Percentiles rank a stretch among this genome's conserved stretches.
These are phyloP conservation scores for Hypoxylon sp. DNA, from an alignment of 2,329 filamentous ascomycete species.

Conservation along the genomic window DNA sequence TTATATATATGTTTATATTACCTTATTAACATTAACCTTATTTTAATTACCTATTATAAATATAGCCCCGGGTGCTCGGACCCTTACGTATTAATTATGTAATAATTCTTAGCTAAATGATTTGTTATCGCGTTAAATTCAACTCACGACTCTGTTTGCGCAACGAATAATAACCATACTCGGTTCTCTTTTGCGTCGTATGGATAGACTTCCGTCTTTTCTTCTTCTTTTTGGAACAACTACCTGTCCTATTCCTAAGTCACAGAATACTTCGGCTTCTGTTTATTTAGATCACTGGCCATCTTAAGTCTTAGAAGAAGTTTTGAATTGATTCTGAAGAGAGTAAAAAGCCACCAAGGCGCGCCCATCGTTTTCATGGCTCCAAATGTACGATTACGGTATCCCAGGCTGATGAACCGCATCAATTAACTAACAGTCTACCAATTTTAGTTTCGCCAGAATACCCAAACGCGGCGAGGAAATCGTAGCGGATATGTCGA, in stretches of 20 bases:
- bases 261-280: background rate
- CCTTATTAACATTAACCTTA: no score
- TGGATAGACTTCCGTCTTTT: background rate
- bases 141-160: slow-evolving; percentile 12
- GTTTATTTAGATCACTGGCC: slow-evolving; percentile 16
- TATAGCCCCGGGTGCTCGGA: background rate
- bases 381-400: slow-evolving; percentile 46
- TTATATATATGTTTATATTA: no score
- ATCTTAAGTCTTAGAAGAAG: background rate
- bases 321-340: slow-evolving; percentile 17
- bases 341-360: slow-evolving; percentile 1
- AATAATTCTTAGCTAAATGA: background rate
- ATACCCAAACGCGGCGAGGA: slow-evolving; percentile 68
- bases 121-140: slow-evolving; percentile 35
- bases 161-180: slow-evolving; percentile 7
- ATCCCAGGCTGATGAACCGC: background rate
- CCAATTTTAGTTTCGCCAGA: slow-evolving; percentile 49
- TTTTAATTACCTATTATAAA: no score
- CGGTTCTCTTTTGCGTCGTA: slow-evolving; percentile 18
- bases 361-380: slow-evolving; percentile 44
- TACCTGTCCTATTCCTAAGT: background rate
- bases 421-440: slow-evolving; percentile 21
- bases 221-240: slow-evolving; percentile 15
- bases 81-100: slow-evolving; percentile 14
- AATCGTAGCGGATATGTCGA: slow-evolving; percentile 70